Evolutionary conservation across 163 green algal genomes (phyloP).

Genomic region (Scenedesmus sp.): DNA sequence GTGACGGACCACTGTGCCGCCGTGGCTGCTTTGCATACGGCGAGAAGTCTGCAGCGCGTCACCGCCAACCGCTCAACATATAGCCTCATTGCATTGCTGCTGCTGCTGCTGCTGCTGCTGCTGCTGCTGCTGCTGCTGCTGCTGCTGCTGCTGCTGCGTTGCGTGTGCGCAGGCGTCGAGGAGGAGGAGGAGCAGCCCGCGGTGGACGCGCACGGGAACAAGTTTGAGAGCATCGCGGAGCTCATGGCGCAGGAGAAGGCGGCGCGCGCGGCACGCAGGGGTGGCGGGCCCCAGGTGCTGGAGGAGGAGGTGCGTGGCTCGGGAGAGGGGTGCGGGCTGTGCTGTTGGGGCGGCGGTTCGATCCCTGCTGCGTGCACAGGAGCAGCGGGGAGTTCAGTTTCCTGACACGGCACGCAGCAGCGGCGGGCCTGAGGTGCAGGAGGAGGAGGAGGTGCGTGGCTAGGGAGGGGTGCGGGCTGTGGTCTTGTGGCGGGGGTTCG

Average conservation of each 20-base stretch:
- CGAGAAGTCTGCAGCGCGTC: too few relatives aligned
- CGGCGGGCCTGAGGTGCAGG: background rate
- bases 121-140: background rate
- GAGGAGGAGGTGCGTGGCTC: constrained; percentile 18
- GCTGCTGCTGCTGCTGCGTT: too few relatives aligned
- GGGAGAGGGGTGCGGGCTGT: background rate
- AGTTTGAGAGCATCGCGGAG: constrained; percentile 77
- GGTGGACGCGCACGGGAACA: constrained; percentile 74
- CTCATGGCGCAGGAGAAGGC: constrained; percentile 72
- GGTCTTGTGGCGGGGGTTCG: too few relatives aligned
- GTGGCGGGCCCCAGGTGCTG: background rate
- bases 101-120: background rate
- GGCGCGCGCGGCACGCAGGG: constrained; percentile 51
- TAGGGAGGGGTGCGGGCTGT: too few relatives aligned
- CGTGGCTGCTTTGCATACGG: too few relatives aligned
- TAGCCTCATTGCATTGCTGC: background rate
- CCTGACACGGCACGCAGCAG: background rate
- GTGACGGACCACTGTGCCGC: too few relatives aligned
- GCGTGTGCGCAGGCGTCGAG: constrained; percentile 26
- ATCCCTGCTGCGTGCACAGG: too few relatives aligned
- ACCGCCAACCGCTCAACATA: too few relatives aligned
- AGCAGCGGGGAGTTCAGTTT: background rate
- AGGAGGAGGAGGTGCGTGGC: background rate
- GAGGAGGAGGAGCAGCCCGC: constrained; percentile 71
- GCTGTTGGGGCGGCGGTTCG: too few relatives aligned